phyloP scores from a whole-genome alignment of 768 basidiomycete species.

The Mycena pura region DNA sequence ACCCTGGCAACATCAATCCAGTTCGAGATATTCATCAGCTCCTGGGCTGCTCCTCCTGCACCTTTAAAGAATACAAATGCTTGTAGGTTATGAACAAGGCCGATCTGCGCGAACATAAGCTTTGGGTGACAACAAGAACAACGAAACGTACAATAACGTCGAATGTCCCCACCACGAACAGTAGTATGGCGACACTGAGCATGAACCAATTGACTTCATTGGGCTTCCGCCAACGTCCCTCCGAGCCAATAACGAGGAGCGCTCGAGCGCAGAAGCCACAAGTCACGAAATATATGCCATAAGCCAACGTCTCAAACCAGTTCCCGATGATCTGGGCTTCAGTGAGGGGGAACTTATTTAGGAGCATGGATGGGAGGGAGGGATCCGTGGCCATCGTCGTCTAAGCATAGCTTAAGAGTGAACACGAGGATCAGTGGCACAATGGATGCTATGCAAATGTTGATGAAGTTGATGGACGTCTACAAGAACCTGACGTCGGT shows the following conservation, averaged over 20 bases:
- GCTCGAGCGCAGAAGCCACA: background rate
- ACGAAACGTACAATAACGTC: too few species aligned
- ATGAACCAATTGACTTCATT: background rate
- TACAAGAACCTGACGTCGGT: too few species aligned
- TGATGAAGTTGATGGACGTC: too few species aligned
- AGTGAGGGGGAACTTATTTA: constrained; percentile 4
- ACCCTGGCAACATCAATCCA: constrained; percentile 5
- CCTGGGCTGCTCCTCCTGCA: background rate
- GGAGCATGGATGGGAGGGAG: too few species aligned
- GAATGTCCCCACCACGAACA: background rate
- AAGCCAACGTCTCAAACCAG: constrained; percentile 1
- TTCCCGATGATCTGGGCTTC: constrained; percentile 1
- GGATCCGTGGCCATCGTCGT: too few species aligned
- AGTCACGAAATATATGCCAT: constrained; percentile 1
- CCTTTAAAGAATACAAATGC: background rate
- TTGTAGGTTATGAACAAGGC: background rate
- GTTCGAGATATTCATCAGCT: background rate
- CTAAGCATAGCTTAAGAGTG: too few species aligned
- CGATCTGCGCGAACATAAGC: too few species aligned
- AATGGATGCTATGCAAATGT: too few species aligned
- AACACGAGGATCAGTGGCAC: too few species aligned
- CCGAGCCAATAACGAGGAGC: background rate
- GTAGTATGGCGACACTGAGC: background rate
- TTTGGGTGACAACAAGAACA: too few species aligned
- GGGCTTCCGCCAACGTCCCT: background rate